phyloP scores from a whole-genome alignment of 768 basidiomycete genomes.

The Leucosporidium yakuticum region DNA sequence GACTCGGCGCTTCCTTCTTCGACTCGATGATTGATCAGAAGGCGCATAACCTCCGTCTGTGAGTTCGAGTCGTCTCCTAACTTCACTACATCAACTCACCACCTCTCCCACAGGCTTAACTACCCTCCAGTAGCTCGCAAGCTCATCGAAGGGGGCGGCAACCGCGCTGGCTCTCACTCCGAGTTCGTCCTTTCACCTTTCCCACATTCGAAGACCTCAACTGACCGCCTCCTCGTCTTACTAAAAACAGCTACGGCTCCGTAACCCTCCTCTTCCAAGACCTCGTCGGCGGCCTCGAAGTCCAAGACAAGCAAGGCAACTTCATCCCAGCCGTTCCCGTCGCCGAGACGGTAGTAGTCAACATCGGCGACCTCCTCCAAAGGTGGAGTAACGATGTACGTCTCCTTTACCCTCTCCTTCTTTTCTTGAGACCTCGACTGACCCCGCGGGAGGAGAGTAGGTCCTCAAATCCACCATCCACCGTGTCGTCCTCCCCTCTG shows the following conservation, averaged over 20 bases:
- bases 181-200: conserved; percentile 38
- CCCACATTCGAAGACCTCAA: neutral
- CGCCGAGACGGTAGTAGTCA: conserved; percentile 42
- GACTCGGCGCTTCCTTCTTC: conserved; percentile 67
- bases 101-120: conserved; percentile 47
- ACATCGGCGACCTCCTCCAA: conserved; percentile 39
- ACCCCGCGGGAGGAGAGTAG: too few species aligned
- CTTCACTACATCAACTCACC: neutral
- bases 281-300: conserved; percentile 57
- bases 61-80: neutral
- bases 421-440: too few species aligned
- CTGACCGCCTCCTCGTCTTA: neutral
- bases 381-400: conserved; percentile 40
- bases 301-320: conserved; percentile 53
- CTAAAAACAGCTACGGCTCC: conserved; percentile 10
- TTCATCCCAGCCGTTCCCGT: conserved; percentile 40
- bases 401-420: neutral
- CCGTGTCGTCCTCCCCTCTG: conserved; percentile 40
- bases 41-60: conserved; percentile 69
- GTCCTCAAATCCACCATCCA: conserved; percentile 41
- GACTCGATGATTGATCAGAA: conserved; percentile 68
- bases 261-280: conserved; percentile 59
- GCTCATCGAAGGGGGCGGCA: conserved; percentile 59
- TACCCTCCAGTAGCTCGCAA: conserved; percentile 68
- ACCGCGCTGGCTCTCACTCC: conserved; percentile 76